A percentile compares a stretch with the other conserved stretches of the same genome.
Conservation (phyloP, 2,329 filamentous ascomycete genomes). For the Aciculosporium take region DNA sequence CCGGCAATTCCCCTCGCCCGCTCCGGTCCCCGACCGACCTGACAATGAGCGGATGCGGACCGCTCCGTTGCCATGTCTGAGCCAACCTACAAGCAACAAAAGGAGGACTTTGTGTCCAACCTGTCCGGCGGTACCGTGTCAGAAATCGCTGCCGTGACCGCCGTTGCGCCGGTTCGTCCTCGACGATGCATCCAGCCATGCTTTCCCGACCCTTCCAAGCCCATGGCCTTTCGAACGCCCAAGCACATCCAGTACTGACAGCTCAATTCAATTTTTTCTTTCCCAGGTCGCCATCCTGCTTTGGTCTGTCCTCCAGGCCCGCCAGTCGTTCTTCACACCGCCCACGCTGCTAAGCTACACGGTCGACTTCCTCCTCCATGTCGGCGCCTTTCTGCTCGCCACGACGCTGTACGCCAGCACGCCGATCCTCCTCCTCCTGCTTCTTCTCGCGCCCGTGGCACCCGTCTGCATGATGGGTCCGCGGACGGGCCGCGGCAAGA, state of each 20-base stretch:
- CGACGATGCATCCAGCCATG: too few species aligned
- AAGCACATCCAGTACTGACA: not conserved
- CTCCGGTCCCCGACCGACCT: not conserved
- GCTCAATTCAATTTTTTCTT: not conserved
- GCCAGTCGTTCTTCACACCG: slow-evolving; percentile 68
- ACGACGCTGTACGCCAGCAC: slow-evolving; percentile 70
- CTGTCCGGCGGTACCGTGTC: slow-evolving; percentile 67
- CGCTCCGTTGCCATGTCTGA: slow-evolving; percentile 20
- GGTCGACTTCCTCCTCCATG: slow-evolving; percentile 80
- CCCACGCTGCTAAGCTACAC: slow-evolving; percentile 54
- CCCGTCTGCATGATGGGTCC: slow-evolving; percentile 43
- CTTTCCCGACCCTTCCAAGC: not conserved
- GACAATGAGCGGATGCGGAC: not conserved
- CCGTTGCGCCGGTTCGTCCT: slow-evolving; percentile 63
- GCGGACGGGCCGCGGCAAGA: slow-evolving; percentile 20
- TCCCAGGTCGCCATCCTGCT: slow-evolving; percentile 62
- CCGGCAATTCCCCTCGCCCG: not conserved
- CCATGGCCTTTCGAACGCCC: too few species aligned
- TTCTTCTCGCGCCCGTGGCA: slow-evolving; percentile 58
- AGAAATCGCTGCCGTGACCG: slow-evolving; percentile 78
- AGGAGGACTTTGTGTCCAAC: slow-evolving; percentile 92
- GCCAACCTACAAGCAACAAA: slow-evolving; percentile 69
- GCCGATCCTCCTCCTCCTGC: slow-evolving; percentile 57
- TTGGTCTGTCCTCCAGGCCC: slow-evolving; percentile 79
- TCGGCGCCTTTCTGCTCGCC: slow-evolving; percentile 66